A percentile compares a stretch with the other conserved stretches of the same genome.
Evolutionary conservation across 177 flowering plant species (phyloP).

Genomic region (Telopea speciosissima): DNA sequence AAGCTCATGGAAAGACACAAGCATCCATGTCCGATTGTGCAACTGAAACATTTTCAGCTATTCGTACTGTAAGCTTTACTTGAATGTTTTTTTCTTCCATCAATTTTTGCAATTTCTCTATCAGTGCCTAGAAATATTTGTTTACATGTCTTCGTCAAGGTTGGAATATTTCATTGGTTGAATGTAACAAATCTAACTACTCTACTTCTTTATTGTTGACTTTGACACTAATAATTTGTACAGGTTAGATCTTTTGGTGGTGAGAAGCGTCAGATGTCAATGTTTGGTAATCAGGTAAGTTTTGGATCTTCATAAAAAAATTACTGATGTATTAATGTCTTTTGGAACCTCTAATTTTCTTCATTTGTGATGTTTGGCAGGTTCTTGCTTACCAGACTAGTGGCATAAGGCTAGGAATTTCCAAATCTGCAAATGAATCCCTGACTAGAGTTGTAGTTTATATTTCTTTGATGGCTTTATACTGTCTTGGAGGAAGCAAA

Average conservation of each 20-base stretch:
- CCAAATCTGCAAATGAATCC: constrained; percentile 80
- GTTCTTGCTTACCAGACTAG: constrained; percentile 68
- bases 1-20: constrained; percentile 83
- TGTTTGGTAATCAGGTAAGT: constrained; percentile 71
- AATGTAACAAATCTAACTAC: background rate
- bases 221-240: background rate
- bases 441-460: constrained; percentile 89
- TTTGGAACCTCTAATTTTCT: constrained; percentile 3
- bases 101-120: no score
- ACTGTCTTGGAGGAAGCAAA: constrained; percentile 93
- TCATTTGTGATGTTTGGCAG: constrained; percentile 32
- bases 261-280: constrained; percentile 85
- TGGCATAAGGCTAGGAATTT: constrained; percentile 83
- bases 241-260: constrained; percentile 97
- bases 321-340: background rate
- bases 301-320: background rate
- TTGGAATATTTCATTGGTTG: no score
- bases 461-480: constrained; percentile 75
- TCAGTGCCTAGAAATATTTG: background rate
- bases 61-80: constrained; percentile 72
- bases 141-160: background rate
- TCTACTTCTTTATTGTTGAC: background rate
- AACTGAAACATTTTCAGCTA: constrained; percentile 87
- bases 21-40: constrained; percentile 87
- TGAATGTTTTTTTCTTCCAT: background rate